Conservation (phyloP, 768 basidiomycete genomes). For the Tephrocybe rancida region DNA sequence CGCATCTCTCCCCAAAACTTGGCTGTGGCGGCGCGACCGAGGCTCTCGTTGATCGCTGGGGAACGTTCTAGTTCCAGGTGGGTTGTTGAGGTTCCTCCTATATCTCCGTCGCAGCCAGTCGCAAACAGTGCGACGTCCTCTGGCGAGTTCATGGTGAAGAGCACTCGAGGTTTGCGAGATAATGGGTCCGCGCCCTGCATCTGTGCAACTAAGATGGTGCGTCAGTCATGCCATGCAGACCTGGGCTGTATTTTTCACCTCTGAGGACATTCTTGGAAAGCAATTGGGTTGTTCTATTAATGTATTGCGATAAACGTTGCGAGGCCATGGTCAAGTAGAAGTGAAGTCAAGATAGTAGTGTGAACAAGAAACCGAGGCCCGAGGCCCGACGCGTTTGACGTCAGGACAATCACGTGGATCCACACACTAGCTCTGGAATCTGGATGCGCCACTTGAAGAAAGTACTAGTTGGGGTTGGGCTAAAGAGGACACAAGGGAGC, state of each 20-base stretch:
- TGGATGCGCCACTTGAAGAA: too few relatives aligned
- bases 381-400: not conserved
- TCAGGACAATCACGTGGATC: conserved; percentile 11
- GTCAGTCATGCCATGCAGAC: not conserved
- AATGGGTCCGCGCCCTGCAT: conserved; percentile 80
- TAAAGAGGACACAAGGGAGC: too few relatives aligned
- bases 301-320: conserved; percentile 34
- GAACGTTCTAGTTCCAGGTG: conserved; percentile 69
- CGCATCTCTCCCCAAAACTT: conserved; percentile 84
- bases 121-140: conserved; percentile 67
- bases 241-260: conserved; percentile 28
- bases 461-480: too few relatives aligned
- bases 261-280: conserved; percentile 34
- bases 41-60: conserved; percentile 42
- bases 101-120: conserved; percentile 85
- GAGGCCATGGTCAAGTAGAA: conserved; percentile 28
- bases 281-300: conserved; percentile 39
- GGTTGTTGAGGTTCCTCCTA: conserved; percentile 83
- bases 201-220: conserved; percentile 52
- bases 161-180: conserved; percentile 58
- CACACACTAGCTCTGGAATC: not conserved
- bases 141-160: conserved; percentile 65
- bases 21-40: conserved; percentile 55
- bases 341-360: not conserved
- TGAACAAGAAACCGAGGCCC: not conserved